Percentiles rank a stretch among this genome's conserved stretches.
Conservation (phyloP, 1,284 basidiomycete genomes). For the Polyporus tsugae region DNA sequence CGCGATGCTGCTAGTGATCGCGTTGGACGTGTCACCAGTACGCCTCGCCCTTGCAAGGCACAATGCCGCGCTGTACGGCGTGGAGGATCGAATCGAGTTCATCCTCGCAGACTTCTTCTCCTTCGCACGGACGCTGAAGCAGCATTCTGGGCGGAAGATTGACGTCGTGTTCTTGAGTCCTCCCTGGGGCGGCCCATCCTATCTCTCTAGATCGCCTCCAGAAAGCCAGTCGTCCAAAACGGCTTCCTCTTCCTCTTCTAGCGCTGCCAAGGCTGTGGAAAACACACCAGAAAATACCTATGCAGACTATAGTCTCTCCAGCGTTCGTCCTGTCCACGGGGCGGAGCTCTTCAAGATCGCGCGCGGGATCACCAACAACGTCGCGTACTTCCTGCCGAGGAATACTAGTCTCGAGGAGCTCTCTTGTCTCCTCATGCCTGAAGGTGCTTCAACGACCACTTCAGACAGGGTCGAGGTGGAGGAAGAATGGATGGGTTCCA, state of each 20-base stretch:
- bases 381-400: constrained; percentile 92
- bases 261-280: constrained; percentile 23
- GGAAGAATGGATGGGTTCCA: constrained; percentile 89
- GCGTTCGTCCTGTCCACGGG: constrained; percentile 84
- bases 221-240: constrained; percentile 18
- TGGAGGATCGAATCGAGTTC: constrained; percentile 94
- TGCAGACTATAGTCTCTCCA: constrained; percentile 73
- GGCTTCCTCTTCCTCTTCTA: constrained; percentile 6
- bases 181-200: constrained; percentile 90
- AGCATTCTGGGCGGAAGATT: constrained; percentile 53
- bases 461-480: constrained; percentile 78
- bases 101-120: constrained; percentile 87
- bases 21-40: constrained; percentile 86
- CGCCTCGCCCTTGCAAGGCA: constrained; percentile 89
- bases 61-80: constrained; percentile 93
- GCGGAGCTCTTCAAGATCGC: constrained; percentile 81
- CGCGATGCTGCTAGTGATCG: constrained; percentile 71
- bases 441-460: constrained; percentile 36
- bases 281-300: constrained; percentile 42
- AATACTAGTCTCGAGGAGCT: constrained; percentile 85
- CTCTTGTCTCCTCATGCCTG: constrained; percentile 47
- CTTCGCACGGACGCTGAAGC: constrained; percentile 67
- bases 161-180: constrained; percentile 93
- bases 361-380: constrained; percentile 75
- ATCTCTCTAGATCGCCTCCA: constrained; percentile 54